Evolutionary conservation across 2,329 filamentous ascomycete genomes (phyloP).

Genomic region (Keithomyces neogunnii): DNA sequence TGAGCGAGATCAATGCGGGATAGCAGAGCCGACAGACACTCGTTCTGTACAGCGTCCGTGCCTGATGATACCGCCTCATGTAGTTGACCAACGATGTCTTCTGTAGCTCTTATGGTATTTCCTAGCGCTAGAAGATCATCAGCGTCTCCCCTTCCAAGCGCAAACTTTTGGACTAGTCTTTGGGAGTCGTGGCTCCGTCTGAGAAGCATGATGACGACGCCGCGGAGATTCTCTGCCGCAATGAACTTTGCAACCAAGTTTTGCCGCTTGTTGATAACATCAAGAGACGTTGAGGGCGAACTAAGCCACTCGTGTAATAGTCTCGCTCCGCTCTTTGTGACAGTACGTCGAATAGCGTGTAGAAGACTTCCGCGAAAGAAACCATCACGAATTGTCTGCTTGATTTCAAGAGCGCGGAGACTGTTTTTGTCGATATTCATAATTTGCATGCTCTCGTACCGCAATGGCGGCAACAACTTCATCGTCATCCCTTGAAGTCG

Average conservation of each 20-base stretch:
- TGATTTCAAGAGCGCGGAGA: slow-evolving; percentile 80
- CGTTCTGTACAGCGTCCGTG: slow-evolving; percentile 8
- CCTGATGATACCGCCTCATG: slow-evolving; percentile 12
- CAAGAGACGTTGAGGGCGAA: slow-evolving; percentile 80
- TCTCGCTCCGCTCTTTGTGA: slow-evolving; percentile 83
- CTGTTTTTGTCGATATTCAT: slow-evolving; percentile 93
- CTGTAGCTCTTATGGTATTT: slow-evolving; percentile 68
- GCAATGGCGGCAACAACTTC: slow-evolving; percentile 74
- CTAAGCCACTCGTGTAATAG: slow-evolving; percentile 79
- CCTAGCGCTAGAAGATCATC: slow-evolving; percentile 83
- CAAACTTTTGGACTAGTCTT: slow-evolving; percentile 87
- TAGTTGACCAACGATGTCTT: slow-evolving; percentile 50
- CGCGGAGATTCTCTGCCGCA: slow-evolving; percentile 55
- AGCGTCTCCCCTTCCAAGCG: slow-evolving; percentile 80
- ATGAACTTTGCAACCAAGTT: slow-evolving; percentile 75
- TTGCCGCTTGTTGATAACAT: slow-evolving; percentile 68
- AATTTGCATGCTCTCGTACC: slow-evolving; percentile 63
- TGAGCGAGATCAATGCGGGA: slow-evolving; percentile 57
- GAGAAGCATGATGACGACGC: slow-evolving; percentile 60
- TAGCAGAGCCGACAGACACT: slow-evolving; percentile 37
- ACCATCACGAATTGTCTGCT: slow-evolving; percentile 75
- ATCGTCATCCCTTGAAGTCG: slow-evolving; percentile 70
- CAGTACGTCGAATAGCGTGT: slow-evolving; percentile 81
- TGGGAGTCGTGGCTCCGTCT: slow-evolving; percentile 76
- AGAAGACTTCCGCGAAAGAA: slow-evolving; percentile 74